Conservation (phyloP, 2,329 filamentous ascomycete genomes). For the Cercospora sp. region DNA sequence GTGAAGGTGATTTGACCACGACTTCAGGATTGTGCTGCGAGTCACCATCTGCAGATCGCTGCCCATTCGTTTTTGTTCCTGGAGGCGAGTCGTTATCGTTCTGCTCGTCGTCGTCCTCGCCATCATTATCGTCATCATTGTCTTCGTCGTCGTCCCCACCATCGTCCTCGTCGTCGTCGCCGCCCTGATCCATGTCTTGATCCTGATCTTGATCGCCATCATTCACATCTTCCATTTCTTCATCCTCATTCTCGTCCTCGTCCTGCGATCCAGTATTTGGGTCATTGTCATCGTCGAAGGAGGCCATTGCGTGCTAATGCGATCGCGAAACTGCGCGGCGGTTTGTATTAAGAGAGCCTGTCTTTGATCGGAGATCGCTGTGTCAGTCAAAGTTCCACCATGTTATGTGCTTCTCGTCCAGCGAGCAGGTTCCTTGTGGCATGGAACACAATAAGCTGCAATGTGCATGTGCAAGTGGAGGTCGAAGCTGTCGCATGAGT, state of each 20-base stretch:
- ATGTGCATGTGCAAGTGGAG: background rate
- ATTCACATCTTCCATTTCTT: conserved; percentile 48
- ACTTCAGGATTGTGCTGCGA: conserved; percentile 46
- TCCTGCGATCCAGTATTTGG: conserved; percentile 40
- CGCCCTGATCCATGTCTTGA: conserved; percentile 40
- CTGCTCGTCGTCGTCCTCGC: conserved; percentile 41
- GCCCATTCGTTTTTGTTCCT: conserved; percentile 36
- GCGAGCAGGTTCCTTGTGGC: background rate
- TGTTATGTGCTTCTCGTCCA: background rate
- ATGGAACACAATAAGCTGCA: background rate
- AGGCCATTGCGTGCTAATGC: conserved; percentile 34
- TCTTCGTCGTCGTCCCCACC: conserved; percentile 44
- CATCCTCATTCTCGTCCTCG: conserved; percentile 49
- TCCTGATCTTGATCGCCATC: conserved; percentile 42
- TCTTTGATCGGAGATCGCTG: background rate
- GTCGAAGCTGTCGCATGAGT: background rate
- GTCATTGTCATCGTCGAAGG: conserved; percentile 50
- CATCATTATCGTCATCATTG: conserved; percentile 38
- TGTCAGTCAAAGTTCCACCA: background rate
- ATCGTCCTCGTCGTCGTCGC: conserved; percentile 43
- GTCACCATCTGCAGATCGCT: conserved; percentile 13
- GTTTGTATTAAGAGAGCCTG: background rate
- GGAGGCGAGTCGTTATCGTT: conserved; percentile 50
- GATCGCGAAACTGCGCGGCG: background rate
- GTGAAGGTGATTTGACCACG: conserved; percentile 51